phyloP scores from a whole-genome alignment of 78 protist species.

The Dictyostelium intermedium region DNA sequence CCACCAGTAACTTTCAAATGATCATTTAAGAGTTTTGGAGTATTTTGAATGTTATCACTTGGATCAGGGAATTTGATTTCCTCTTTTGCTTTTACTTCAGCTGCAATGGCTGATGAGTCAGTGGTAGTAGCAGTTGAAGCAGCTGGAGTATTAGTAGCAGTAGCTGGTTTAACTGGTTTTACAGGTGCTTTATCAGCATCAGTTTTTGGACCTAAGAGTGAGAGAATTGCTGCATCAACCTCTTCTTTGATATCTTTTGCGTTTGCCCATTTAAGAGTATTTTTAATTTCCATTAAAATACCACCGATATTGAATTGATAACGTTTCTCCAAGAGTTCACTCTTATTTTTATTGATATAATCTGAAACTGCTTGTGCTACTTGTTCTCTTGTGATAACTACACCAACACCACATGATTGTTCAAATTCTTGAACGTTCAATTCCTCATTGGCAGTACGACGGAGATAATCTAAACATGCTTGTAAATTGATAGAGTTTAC shows the following conservation, averaged over 20 bases:
- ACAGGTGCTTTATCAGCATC: constrained; percentile 65
- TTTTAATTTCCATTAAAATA: constrained; percentile 27
- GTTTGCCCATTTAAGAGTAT: constrained; percentile 69
- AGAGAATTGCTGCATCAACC: constrained; percentile 63
- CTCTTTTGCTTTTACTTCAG: neutral
- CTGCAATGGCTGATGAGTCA: neutral
- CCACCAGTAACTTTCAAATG: constrained; percentile 90
- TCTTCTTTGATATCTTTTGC: constrained; percentile 60
- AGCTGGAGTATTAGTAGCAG: neutral
- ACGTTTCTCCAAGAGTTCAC: neutral
- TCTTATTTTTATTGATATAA: neutral
- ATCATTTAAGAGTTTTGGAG: constrained; percentile 52
- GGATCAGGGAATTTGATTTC: constrained; percentile 73
- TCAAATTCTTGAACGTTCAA: constrained; percentile 18
- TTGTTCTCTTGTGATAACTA: constrained; percentile 72
- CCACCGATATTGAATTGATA: constrained; percentile 54
- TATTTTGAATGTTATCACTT: constrained; percentile 77
- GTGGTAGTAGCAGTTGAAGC: neutral
- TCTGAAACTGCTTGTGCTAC: constrained; percentile 42
- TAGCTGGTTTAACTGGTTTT: neutral
- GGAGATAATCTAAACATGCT: constrained; percentile 12
- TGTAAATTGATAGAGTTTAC: constrained; percentile 2
- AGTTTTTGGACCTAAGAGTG: constrained; percentile 75
- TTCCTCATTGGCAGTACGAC: constrained; percentile 9
- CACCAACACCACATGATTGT: constrained; percentile 72